These are phyloP conservation scores for Microthyrium microscopicum DNA, from an alignment of 2,329 filamentous ascomycete genomes.

Conservation along the genomic window DNA sequence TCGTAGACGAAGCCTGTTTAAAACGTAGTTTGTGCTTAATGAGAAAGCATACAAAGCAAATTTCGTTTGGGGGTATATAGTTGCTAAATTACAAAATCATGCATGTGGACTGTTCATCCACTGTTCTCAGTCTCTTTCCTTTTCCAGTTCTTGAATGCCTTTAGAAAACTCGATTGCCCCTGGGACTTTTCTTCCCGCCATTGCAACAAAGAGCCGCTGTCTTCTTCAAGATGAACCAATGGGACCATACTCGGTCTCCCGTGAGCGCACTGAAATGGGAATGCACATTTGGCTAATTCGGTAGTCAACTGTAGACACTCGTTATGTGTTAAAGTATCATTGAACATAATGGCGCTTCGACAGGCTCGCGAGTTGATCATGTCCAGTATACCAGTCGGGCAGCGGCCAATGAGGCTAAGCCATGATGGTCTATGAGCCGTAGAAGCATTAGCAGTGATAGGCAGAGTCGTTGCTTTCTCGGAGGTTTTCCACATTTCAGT, in stretches of 20 bases:
- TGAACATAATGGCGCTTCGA: slow-evolving; percentile 74
- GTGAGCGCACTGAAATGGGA: slow-evolving; percentile 76
- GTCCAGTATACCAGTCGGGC: slow-evolving; percentile 60
- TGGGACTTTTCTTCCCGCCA: not conserved
- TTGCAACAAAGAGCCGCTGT: not conserved
- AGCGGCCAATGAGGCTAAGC: slow-evolving; percentile 47
- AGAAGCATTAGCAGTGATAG: not conserved
- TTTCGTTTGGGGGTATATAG: no score
- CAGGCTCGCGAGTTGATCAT: slow-evolving; percentile 62
- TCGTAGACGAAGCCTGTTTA: no score
- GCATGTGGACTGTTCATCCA: no score
- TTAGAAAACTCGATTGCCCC: no score
- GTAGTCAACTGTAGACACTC: slow-evolving; percentile 44
- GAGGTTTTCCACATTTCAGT: slow-evolving; percentile 54
- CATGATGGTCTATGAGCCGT: slow-evolving; percentile 22
- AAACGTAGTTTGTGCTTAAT: no score
- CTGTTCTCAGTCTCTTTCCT: no score
- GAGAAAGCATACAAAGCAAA: no score
- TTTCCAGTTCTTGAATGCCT: no score
- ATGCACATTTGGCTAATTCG: slow-evolving; percentile 43
- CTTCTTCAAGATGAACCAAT: slow-evolving; percentile 16
- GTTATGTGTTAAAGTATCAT: slow-evolving; percentile 42
- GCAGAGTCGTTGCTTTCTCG: slow-evolving; percentile 18
- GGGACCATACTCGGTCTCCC: slow-evolving; percentile 40
- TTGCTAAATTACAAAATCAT: no score